Evolutionary conservation across 1,284 basidiomycete species (phyloP).

Genomic region (Afroboletus lepidellus): DNA sequence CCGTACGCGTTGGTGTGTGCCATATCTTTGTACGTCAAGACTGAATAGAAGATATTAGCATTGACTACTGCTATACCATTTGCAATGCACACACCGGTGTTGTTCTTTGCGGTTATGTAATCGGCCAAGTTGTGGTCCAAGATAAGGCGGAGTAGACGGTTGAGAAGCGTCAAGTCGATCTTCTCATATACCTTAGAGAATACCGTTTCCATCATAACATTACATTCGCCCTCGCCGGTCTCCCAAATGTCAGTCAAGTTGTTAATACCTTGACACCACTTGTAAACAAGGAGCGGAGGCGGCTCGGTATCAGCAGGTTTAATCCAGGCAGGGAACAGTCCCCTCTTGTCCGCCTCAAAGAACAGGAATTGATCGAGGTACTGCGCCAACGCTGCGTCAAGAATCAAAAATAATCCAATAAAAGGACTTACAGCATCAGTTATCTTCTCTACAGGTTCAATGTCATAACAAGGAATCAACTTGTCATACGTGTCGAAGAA

Average conservation of each 20-base stretch:
- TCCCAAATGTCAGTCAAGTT: slow-evolving; percentile 96
- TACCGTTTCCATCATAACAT: slow-evolving; percentile 97
- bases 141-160: slow-evolving; percentile 90
- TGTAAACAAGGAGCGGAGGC: slow-evolving; percentile 94
- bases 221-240: slow-evolving; percentile 93
- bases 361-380: slow-evolving; percentile 91
- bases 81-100: slow-evolving; percentile 54
- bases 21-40: slow-evolving; percentile 93
- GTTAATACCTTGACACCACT: slow-evolving; percentile 95
- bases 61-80: neutral
- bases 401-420: neutral
- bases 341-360: slow-evolving; percentile 95
- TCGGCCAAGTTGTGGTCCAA: slow-evolving; percentile 97
- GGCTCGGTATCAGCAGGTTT: slow-evolving; percentile 97
- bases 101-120: slow-evolving; percentile 98
- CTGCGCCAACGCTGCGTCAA: slow-evolving; percentile 36
- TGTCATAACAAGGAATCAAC: slow-evolving; percentile 96
- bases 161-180: slow-evolving; percentile 92
- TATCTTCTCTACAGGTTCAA: slow-evolving; percentile 98
- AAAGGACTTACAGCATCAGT: slow-evolving; percentile 76
- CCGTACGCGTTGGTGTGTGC: slow-evolving; percentile 91
- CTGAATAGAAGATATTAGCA: slow-evolving; percentile 33
- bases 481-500: slow-evolving; percentile 97
- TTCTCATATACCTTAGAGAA: slow-evolving; percentile 97
- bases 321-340: slow-evolving; percentile 96